phyloP scores from a whole-genome alignment of 2,329 filamentous ascomycete species.

The Aspergillus sp. region DNA sequence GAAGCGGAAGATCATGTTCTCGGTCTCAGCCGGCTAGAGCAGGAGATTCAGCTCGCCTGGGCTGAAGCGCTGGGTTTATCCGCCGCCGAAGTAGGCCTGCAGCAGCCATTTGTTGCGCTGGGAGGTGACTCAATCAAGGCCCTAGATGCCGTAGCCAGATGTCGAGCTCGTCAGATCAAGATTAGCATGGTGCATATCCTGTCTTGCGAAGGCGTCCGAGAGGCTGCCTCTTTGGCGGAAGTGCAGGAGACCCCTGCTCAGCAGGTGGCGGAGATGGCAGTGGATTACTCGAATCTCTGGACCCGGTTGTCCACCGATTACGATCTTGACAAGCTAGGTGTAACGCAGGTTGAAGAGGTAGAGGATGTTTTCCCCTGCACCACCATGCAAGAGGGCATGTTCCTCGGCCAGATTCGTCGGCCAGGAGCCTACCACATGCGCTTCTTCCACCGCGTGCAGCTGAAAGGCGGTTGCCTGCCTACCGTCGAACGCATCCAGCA shows the following conservation, averaged over 20 bases:
- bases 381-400: constrained; percentile 43
- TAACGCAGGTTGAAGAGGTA: constrained; percentile 13
- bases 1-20: neutral
- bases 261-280: neutral
- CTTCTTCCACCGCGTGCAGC: constrained; percentile 24
- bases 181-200: neutral
- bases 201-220: neutral
- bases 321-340: neutral
- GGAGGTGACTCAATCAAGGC: neutral
- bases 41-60: neutral
- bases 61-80: neutral
- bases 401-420: constrained; percentile 40
- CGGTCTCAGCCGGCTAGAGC: neutral
- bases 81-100: neutral
- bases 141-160: neutral
- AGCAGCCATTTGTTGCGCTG: neutral
- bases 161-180: neutral
- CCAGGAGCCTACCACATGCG: constrained; percentile 40
- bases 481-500: constrained; percentile 36
- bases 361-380: constrained; percentile 44
- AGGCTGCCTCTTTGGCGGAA: neutral
- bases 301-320: neutral
- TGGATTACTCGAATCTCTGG: neutral
- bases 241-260: neutral
- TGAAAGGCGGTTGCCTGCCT: constrained; percentile 21